These are phyloP conservation scores for Pseudogymnoascus verrucosus DNA, from an alignment of 2,329 filamentous ascomycete species.

Conservation along the genomic window DNA sequence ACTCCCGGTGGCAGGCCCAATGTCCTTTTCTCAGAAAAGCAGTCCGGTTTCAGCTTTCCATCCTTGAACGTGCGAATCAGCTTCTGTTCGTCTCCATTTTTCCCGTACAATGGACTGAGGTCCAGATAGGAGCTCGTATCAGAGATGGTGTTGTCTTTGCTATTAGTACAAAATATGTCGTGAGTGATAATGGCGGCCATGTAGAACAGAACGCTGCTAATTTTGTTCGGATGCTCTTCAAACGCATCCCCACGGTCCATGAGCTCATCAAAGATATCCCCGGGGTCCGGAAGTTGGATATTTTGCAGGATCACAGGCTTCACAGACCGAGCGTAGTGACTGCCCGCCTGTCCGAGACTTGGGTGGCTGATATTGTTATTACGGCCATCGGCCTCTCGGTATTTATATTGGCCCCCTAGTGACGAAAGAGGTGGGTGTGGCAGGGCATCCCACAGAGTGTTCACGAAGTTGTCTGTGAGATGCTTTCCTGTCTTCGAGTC, in stretches of 20 bases:
- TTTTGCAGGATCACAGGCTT: slow-evolving; percentile 52
- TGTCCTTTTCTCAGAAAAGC: slow-evolving; percentile 62
- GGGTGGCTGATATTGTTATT: slow-evolving; percentile 63
- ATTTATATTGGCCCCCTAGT: slow-evolving; percentile 53
- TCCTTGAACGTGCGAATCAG: slow-evolving; percentile 55
- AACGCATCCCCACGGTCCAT: slow-evolving; percentile 46
- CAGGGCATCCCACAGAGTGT: slow-evolving; percentile 61
- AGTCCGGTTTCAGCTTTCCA: slow-evolving; percentile 65
- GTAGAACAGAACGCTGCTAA: slow-evolving; percentile 70
- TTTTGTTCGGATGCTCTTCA: slow-evolving; percentile 59
- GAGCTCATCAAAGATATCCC: slow-evolving; percentile 52
- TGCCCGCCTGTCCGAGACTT: slow-evolving; percentile 57
- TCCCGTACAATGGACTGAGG: slow-evolving; percentile 66
- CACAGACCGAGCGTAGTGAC: slow-evolving; percentile 58
- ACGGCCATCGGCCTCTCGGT: slow-evolving; percentile 61
- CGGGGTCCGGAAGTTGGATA: slow-evolving; percentile 57
- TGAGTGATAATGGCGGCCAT: slow-evolving; percentile 61
- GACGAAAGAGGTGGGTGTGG: slow-evolving; percentile 65
- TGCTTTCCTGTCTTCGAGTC: slow-evolving; percentile 22
- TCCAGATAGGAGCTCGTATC: slow-evolving; percentile 69
- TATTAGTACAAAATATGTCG: slow-evolving; percentile 59
- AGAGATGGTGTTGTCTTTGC: slow-evolving; percentile 53
- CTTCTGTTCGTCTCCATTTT: slow-evolving; percentile 42
- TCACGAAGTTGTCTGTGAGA: slow-evolving; percentile 60
- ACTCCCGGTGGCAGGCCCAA: slow-evolving; percentile 65